Evolutionary conservation across 1,284 basidiomycete species (phyloP).

Genomic region (Marasmius fiardii): DNA sequence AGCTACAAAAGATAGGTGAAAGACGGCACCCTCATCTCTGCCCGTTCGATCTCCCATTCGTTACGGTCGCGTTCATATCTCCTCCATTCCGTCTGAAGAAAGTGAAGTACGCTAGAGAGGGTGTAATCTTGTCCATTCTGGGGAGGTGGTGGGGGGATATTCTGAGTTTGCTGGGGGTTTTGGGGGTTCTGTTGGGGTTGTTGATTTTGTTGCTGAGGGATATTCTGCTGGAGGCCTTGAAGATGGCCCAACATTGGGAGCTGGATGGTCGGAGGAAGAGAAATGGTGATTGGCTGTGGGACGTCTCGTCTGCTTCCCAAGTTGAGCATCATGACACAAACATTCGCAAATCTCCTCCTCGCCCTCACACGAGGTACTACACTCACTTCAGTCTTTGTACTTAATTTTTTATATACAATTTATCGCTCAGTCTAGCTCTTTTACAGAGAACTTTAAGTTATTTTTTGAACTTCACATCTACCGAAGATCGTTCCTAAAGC

Average conservation of each 20-base stretch:
- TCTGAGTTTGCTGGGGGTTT: conserved; percentile 46
- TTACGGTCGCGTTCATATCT: conserved; percentile 96
- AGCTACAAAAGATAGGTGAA: conserved; percentile 21
- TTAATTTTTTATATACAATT: background rate
- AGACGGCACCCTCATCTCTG: conserved; percentile 91
- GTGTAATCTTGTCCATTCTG: conserved; percentile 87
- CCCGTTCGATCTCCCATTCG: conserved; percentile 99
- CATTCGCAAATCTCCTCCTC: background rate
- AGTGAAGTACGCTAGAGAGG: conserved; percentile 93
- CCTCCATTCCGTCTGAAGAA: conserved; percentile 97
- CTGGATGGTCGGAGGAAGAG: conserved; percentile 36
- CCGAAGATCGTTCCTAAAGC: no score
- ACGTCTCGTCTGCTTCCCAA: background rate
- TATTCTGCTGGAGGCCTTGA: conserved; percentile 55
- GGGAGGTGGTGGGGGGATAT: conserved; percentile 69
- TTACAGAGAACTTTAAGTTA: no score
- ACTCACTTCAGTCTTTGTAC: background rate
- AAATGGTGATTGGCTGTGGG: conserved; percentile 11
- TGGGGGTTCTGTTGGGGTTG: conserved; percentile 51
- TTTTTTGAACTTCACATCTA: no score
- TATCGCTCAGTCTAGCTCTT: no score
- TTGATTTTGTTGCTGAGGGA: conserved; percentile 42
- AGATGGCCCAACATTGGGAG: conserved; percentile 69
- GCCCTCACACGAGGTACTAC: background rate
- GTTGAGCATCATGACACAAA: background rate